Conservation (phyloP, 1,139 yeast genomes). For the Kodamaea derodonti region DNA sequence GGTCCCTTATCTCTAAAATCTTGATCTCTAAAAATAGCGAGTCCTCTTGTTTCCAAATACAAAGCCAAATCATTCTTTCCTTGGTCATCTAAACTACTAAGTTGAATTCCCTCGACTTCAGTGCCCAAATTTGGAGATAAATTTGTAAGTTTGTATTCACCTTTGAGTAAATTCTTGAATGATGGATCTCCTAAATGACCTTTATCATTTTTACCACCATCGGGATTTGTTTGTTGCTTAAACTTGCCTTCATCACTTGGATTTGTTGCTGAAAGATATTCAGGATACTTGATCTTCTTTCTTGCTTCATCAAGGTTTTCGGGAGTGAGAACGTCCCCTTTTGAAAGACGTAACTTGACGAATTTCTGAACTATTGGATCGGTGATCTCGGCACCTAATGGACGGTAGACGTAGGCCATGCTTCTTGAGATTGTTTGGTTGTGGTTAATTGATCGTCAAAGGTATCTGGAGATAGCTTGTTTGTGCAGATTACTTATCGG, state of each 20-base stretch:
- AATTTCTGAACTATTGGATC: slow-evolving; percentile 10
- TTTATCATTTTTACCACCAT: slow-evolving; percentile 22
- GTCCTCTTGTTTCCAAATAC: slow-evolving; percentile 28
- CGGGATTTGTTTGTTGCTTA: slow-evolving; percentile 17
- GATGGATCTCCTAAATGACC: slow-evolving; percentile 27
- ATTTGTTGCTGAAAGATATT: slow-evolving; percentile 16
- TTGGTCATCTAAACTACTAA: slow-evolving; percentile 27
- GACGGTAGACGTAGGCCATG: slow-evolving; percentile 7
- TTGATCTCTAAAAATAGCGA: slow-evolving; percentile 29
- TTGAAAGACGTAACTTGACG: slow-evolving; percentile 4
- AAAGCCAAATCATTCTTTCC: slow-evolving; percentile 33
- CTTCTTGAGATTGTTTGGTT: too few relatives aligned
- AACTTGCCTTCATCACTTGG: slow-evolving; percentile 17
- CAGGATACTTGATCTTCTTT: slow-evolving; percentile 20
- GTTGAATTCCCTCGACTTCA: slow-evolving; percentile 29
- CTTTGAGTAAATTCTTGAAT: slow-evolving; percentile 24
- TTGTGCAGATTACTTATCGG: too few relatives aligned
- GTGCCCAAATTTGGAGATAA: slow-evolving; percentile 33
- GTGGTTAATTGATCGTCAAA: too few relatives aligned
- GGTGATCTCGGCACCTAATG: slow-evolving; percentile 10
- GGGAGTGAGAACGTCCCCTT: slow-evolving; percentile 5
- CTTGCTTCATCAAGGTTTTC: slow-evolving; percentile 11
- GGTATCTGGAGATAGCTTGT: too few relatives aligned
- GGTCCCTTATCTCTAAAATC: slow-evolving; percentile 31
- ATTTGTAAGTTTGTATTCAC: slow-evolving; percentile 12